These are phyloP conservation scores for Cicer cuneatum DNA, from an alignment of 306 rosid genomes.

Conservation along the genomic window DNA sequence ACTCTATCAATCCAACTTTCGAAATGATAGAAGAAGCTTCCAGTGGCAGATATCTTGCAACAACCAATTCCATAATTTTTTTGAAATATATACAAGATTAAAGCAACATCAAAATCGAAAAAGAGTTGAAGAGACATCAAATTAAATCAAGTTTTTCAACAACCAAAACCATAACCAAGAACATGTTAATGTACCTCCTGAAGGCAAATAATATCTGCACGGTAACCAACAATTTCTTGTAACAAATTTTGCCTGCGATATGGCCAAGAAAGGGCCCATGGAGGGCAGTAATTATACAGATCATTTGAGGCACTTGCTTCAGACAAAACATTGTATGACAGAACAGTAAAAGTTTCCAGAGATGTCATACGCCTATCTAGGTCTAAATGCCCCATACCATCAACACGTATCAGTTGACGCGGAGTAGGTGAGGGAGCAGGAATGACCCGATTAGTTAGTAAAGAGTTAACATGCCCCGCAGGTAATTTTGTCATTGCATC, in stretches of 20 bases:
- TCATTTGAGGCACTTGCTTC: slow-evolving; percentile 85
- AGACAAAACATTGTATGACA: slow-evolving; percentile 92
- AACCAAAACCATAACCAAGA: slow-evolving; percentile 28
- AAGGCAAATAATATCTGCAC: slow-evolving; percentile 94
- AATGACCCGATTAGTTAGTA: slow-evolving; percentile 87
- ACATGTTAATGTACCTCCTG: slow-evolving; percentile 77
- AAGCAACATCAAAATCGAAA: neutral
- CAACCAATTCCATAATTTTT: slow-evolving; percentile 5
- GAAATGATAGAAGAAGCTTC: neutral
- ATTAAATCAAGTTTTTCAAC: slow-evolving; percentile 34
- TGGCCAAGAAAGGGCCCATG: slow-evolving; percentile 99
- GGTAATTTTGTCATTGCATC: slow-evolving; percentile 72
- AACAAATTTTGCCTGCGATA: slow-evolving; percentile 96
- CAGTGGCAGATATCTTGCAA: neutral
- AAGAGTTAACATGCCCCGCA: slow-evolving; percentile 69
- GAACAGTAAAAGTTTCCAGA: slow-evolving; percentile 83
- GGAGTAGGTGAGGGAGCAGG: slow-evolving; percentile 97
- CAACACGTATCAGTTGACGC: slow-evolving; percentile 69
- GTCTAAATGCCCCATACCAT: slow-evolving; percentile 77
- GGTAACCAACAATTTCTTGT: slow-evolving; percentile 92
- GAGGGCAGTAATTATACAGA: slow-evolving; percentile 83
- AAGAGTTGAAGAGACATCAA: neutral
- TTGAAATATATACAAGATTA: neutral
- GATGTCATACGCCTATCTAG: slow-evolving; percentile 74
- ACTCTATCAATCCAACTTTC: slow-evolving; percentile 15